Evolutionary conservation across 768 basidiomycete species (phyloP).

Genomic region (Dioszegia crocea): DNA sequence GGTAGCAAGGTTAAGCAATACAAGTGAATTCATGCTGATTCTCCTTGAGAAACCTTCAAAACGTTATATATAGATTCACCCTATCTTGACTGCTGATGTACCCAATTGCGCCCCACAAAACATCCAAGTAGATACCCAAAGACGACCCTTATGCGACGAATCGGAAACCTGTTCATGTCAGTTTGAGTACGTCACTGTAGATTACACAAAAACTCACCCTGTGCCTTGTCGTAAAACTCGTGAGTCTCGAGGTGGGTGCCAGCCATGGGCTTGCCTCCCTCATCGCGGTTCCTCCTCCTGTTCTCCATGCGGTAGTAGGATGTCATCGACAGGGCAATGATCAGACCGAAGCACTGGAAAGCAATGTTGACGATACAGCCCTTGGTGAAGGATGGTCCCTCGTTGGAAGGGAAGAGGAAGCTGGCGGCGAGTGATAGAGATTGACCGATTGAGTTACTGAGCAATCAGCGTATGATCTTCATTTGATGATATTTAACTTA

Average conservation of each 20-base stretch:
- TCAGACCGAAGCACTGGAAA: conserved; percentile 47
- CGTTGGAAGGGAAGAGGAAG: conserved; percentile 43
- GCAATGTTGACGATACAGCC: conserved; percentile 50
- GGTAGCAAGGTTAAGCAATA: too few relatives aligned
- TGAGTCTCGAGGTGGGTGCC: conserved; percentile 33
- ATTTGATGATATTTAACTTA: background rate
- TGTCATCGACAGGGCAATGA: conserved; percentile 43
- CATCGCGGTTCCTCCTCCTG: conserved; percentile 43
- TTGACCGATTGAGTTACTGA: conserved; percentile 48
- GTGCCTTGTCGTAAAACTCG: conserved; percentile 40
- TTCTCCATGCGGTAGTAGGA: conserved; percentile 50
- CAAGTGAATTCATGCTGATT: too few relatives aligned
- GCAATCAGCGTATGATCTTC: background rate
- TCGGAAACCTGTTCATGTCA: conserved; percentile 6
- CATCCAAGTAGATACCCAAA: too few relatives aligned
- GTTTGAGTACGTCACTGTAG: background rate
- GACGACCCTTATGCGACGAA: background rate
- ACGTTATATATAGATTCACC: too few relatives aligned
- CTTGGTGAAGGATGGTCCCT: conserved; percentile 50
- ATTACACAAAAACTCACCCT: conserved; percentile 11
- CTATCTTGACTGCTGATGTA: too few relatives aligned
- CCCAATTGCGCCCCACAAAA: too few relatives aligned
- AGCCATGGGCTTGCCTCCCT: conserved; percentile 46
- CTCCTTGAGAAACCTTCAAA: too few relatives aligned
- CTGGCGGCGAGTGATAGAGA: conserved; percentile 46